phyloP scores from a whole-genome alignment of 306 rosid species.

The Erythrophleum fordii region DNA sequence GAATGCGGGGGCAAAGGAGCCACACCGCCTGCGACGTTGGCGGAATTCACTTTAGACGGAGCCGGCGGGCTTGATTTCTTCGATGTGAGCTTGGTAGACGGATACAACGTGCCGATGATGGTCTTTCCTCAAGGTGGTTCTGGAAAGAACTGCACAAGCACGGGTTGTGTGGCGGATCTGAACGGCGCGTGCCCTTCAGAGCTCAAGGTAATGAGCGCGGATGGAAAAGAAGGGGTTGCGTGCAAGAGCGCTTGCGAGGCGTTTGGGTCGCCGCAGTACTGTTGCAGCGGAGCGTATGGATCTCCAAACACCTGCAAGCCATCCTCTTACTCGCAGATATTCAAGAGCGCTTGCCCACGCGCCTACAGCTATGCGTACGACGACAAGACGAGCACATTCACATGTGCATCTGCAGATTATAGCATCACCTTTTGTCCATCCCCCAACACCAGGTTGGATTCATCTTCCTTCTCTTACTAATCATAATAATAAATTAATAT shows the following conservation, averaged over 20 bases:
- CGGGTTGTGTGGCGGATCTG: slow-evolving; percentile 72
- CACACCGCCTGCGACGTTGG: slow-evolving; percentile 78
- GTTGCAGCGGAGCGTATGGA: slow-evolving; percentile 75
- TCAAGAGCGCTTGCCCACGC: slow-evolving; percentile 86
- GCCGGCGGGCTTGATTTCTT: slow-evolving; percentile 74
- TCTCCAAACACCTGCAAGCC: slow-evolving; percentile 76
- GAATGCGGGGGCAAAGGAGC: slow-evolving; percentile 84
- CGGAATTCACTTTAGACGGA: slow-evolving; percentile 83
- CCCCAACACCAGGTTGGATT: slow-evolving; percentile 58
- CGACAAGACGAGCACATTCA: slow-evolving; percentile 78
- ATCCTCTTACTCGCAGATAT: slow-evolving; percentile 65
- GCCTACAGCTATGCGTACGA: slow-evolving; percentile 94
- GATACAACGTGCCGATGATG: slow-evolving; percentile 81
- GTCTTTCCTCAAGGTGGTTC: slow-evolving; percentile 67
- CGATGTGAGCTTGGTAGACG: slow-evolving; percentile 90
- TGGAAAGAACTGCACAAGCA: slow-evolving; percentile 62
- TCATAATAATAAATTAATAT: no score
- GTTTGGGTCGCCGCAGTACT: slow-evolving; percentile 63
- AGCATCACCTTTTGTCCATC: slow-evolving; percentile 76
- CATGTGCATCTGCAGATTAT: slow-evolving; percentile 75
- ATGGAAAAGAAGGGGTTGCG: slow-evolving; percentile 52
- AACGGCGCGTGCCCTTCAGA: slow-evolving; percentile 83
- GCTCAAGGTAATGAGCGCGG: slow-evolving; percentile 56
- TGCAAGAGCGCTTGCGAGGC: slow-evolving; percentile 95
- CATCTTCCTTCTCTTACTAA: neutral